Base-by-base conservation (phyloP, 768 basidiomycete genomes). In the Phaffia tasmanica region DNA sequence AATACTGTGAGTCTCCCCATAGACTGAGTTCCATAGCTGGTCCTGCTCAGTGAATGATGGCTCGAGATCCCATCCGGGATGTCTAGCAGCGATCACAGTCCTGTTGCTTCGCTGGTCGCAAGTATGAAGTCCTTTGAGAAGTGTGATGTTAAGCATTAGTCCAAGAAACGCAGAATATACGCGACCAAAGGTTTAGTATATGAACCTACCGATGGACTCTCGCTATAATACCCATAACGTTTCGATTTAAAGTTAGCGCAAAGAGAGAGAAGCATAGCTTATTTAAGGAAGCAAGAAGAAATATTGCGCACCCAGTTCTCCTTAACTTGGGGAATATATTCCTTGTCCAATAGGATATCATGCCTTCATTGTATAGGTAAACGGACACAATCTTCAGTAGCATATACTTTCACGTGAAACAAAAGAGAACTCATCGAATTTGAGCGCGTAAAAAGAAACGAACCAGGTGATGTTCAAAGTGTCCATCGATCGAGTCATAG, bases 391-490 rank as follows among this genome's bases (percentile, higher is more conserved):
- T n/a, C n/a, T n/a, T 27, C 47, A 19, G 46, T 19, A 18, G 25
- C 19, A n/a, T 16, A 49, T 11, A 11, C 11, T 42, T 4, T 4
- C 35, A 5, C 11, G 35, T 11, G n/a, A 42, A 42, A 11, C 11
- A 42, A 4, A 11, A 11, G 35, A 5, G 4, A 42, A 11, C 35
- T 42, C 35, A 11, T 11, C 11, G 11, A 11, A 42, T 11, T 4
- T 42, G 35, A 42, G 35, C 35, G 35, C 35, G 11, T 47, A 42
- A 16, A 35, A 42, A 49, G 58, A 62, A 54, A 59, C 66, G 23
- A 14, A 19, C 73, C 73, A 75, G 1, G 74, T 74, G 27, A 73
- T 63, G n/a, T 71, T 47, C 11, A 74, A 57, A 0, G 75, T 75
- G 27, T 63, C 61, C 0, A 70, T 68, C 0, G 71, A 53, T 3